Conservation (phyloP, 2,329 filamentous ascomycete species). For the Apiospora malaysiana region DNA sequence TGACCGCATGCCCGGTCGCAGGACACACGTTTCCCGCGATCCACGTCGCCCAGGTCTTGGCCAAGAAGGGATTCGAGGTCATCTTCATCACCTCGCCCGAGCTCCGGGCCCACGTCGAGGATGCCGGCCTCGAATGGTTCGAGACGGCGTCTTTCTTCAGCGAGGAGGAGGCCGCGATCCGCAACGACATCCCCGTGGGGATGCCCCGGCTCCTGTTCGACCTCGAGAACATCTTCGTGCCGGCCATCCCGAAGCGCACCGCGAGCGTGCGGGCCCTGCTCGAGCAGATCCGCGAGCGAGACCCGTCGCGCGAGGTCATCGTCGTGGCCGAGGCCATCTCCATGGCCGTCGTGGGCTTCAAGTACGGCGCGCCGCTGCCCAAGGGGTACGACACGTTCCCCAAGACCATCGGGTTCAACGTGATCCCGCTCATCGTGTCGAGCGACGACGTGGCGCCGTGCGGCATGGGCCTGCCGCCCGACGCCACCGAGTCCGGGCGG, state of each 20-base stretch:
- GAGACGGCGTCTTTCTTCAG: conserved; percentile 22
- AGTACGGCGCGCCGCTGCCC: conserved; percentile 44
- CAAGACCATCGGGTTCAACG: conserved; percentile 47
- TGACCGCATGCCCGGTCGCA: conserved; percentile 29
- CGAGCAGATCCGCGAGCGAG: conserved; percentile 38
- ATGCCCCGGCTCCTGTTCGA: conserved; percentile 37
- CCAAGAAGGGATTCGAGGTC: conserved; percentile 45
- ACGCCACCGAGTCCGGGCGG: conserved; percentile 43
- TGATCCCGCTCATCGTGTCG: conserved; percentile 42
- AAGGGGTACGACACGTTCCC: conserved; percentile 43
- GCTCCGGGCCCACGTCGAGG: conserved; percentile 39
- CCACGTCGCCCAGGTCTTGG: conserved; percentile 39
- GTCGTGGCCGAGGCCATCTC: conserved; percentile 49
- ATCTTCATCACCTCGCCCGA: conserved; percentile 41
- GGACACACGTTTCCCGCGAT: conserved; percentile 34
- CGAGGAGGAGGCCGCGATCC: background rate
- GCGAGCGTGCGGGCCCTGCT: conserved; percentile 43
- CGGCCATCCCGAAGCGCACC: conserved; percentile 41
- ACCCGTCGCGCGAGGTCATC: conserved; percentile 46
- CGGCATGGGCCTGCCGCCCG: conserved; percentile 45
- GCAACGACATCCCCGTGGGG: conserved; percentile 26
- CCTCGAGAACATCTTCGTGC: conserved; percentile 42
- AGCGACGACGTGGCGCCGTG: conserved; percentile 48
- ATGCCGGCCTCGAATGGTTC: conserved; percentile 43
- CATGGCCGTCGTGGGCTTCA: conserved; percentile 45